Conservation (phyloP, 768 basidiomycete species). For the Candolleomyces eurysporus region DNA sequence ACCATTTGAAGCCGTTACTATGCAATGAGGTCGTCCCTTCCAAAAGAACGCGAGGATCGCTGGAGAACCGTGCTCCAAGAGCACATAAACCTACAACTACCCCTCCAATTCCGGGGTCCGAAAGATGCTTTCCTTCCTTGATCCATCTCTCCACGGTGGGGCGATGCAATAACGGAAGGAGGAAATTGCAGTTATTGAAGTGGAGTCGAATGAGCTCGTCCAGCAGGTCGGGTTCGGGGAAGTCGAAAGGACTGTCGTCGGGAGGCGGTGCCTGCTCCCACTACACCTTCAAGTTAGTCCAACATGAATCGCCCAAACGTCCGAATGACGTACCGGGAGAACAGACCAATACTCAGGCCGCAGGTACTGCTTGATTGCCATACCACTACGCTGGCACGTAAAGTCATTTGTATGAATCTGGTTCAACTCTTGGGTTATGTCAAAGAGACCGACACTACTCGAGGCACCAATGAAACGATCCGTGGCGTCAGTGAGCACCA, state of each 20-base stretch:
- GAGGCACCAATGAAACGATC: constrained; percentile 5
- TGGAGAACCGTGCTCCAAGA: constrained; percentile 48
- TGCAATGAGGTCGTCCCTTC: constrained; percentile 29
- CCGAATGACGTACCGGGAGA: constrained; percentile 35
- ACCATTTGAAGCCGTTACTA: constrained; percentile 49
- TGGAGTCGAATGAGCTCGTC: constrained; percentile 47
- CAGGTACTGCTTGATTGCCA: constrained; percentile 19
- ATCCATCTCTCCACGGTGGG: constrained; percentile 50
- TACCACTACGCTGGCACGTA: neutral
- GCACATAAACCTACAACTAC: constrained; percentile 58
- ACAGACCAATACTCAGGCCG: constrained; percentile 50
- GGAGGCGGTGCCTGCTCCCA: constrained; percentile 15
- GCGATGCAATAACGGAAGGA: constrained; percentile 56
- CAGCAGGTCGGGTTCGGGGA: constrained; percentile 43
- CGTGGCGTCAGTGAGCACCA: neutral
- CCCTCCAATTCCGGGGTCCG: constrained; percentile 41
- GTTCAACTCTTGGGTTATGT: neutral
- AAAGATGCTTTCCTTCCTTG: constrained; percentile 38
- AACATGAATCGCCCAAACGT: constrained; percentile 20
- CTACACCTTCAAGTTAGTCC: constrained; percentile 15
- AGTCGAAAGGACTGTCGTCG: constrained; percentile 24
- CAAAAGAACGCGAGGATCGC: constrained; percentile 33
- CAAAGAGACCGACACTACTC: neutral
- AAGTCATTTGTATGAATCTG: neutral
- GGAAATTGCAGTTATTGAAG: constrained; percentile 44